These are phyloP conservation scores for Tremella fuciformis DNA, from an alignment of 768 basidiomycete genomes.

Conservation along the genomic window DNA sequence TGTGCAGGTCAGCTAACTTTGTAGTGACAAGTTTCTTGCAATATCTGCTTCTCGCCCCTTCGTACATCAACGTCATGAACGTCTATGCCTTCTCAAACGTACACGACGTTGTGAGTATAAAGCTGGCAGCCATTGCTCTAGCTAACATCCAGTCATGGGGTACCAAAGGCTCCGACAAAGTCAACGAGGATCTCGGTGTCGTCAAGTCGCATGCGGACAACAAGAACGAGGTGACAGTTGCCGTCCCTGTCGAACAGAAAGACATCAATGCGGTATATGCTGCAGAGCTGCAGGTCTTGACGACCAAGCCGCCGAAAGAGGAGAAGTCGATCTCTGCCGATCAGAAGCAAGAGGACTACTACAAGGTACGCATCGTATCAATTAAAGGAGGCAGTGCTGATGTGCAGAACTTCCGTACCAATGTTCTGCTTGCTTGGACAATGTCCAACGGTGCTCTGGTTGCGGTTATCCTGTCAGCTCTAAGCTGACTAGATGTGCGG, in stretches of 20 bases:
- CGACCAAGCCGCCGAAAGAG: constrained; percentile 71
- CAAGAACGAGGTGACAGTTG: constrained; percentile 80
- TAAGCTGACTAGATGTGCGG: background rate
- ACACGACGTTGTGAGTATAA: constrained; percentile 49
- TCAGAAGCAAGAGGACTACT: constrained; percentile 52
- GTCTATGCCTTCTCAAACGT: constrained; percentile 61
- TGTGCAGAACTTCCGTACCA: constrained; percentile 78
- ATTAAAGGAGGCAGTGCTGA: background rate
- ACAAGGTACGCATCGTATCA: constrained; percentile 28
- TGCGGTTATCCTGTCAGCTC: constrained; percentile 67
- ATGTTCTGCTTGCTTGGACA: constrained; percentile 82
- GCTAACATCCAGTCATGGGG: constrained; percentile 67
- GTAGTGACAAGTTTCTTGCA: constrained; percentile 80
- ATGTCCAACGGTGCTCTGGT: constrained; percentile 74
- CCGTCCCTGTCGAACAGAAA: constrained; percentile 78
- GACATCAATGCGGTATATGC: constrained; percentile 69
- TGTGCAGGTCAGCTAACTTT: background rate
- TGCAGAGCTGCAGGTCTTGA: constrained; percentile 78
- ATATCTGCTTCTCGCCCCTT: constrained; percentile 69
- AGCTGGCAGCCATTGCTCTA: background rate
- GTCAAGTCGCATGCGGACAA: constrained; percentile 62
- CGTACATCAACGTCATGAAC: constrained; percentile 89
- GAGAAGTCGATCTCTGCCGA: constrained; percentile 55
- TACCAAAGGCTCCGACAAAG: constrained; percentile 88
- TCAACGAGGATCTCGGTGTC: constrained; percentile 72